Base-by-base conservation (phyloP, 1,139 yeast species). In the Sugiyamaella grinbergsii region DNA sequence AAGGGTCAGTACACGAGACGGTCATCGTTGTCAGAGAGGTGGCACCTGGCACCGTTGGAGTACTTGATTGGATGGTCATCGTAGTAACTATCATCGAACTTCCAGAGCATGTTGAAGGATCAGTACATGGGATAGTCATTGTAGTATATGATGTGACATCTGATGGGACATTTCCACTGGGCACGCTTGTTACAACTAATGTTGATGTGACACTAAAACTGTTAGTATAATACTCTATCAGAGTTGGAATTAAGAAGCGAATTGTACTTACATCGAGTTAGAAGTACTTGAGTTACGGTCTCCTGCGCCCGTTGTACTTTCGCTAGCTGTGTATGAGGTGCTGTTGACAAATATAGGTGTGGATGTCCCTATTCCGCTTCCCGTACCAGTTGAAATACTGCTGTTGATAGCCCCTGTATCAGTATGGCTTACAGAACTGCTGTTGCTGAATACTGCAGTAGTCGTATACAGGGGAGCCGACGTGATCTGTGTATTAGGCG, bases 1-100 rank as follows among this genome's bases (percentile, higher is more conserved):
- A 47, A 26, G 51, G 36, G 36, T 47, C 23, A 18, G 46, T 22
- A 40, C 52, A 49, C 15, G 52, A 47, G 19, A 45, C 20, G 4
- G 52, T 49, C 31, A 44, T 11, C 36, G 39, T 34, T 16, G 39
- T 16, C 7, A n/a, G 18, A 8, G 39, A 34, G 3, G 39, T 34
- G 10, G 8, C 23, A 6, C 18, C 39, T 5, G 26, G 38, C 3
- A 7, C 26, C 11, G 6, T 13, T 15, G 47, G 6, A 3, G 39
- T n/a, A 24, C 33, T 29, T 11, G 50, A 39, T 2, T 23, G 10
- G n/a, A 40, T 13, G 18, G 47, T 22, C 18, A 46, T 13, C 6
- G 53, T 50, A 6, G 47, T 32, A 13, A 42, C 40, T 8, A 42
- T 32, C 5, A 42, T n/a, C 11, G 48, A 44, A 7, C 16, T 36